Conservation (phyloP, 805 yeast species). For the Maudiozyma saulgeensis region DNA sequence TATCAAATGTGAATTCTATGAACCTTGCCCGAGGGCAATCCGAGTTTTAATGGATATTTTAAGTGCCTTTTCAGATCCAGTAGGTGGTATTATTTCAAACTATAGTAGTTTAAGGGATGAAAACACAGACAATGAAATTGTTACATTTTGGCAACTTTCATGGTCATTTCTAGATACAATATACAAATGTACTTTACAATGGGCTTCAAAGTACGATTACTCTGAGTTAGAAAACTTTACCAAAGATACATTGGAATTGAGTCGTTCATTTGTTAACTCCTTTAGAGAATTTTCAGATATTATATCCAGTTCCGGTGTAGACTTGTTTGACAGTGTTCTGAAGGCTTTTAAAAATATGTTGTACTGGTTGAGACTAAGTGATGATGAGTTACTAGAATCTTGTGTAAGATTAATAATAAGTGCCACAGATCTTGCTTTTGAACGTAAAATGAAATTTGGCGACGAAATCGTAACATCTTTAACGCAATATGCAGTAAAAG, state of each 20-base stretch:
- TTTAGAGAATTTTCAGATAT: constrained; percentile 41
- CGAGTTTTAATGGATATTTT: constrained; percentile 67
- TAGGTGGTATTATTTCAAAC: constrained; percentile 44
- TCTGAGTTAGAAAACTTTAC: constrained; percentile 67
- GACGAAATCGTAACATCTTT: constrained; percentile 44
- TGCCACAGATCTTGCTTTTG: constrained; percentile 55
- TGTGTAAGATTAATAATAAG: constrained; percentile 64
- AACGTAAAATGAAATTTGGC: constrained; percentile 43
- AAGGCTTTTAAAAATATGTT: constrained; percentile 59
- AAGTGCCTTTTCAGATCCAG: constrained; percentile 54
- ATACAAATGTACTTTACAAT: constrained; percentile 53
- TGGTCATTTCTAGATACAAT: constrained; percentile 71
- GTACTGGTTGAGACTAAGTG: constrained; percentile 78
- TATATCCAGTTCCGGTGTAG: constrained; percentile 26
- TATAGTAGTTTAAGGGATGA: constrained; percentile 16
- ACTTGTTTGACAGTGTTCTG: constrained; percentile 45
- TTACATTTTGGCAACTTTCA: constrained; percentile 51
- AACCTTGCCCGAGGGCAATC: constrained; percentile 68
- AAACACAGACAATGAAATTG: constrained; percentile 25
- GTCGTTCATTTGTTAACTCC: constrained; percentile 58
- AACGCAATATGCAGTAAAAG: constrained; percentile 55
- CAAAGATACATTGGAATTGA: constrained; percentile 73
- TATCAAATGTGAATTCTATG: constrained; percentile 42
- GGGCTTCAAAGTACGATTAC: constrained; percentile 62
- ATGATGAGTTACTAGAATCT: constrained; percentile 50